Conservation (phyloP, 345 rosid genomes). For the Lumnitzera racemosa region DNA sequence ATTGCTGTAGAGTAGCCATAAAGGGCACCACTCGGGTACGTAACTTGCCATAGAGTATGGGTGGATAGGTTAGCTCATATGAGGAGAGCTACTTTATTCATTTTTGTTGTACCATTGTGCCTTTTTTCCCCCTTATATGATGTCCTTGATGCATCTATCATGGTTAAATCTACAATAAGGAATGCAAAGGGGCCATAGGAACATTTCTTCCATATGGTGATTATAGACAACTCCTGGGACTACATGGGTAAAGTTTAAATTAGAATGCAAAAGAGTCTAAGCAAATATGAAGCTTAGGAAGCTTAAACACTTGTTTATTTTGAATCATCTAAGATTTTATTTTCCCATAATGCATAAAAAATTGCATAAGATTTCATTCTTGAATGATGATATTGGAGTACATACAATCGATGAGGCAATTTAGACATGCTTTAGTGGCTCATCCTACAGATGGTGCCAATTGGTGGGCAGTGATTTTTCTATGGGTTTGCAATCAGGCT, state of each 20-base stretch:
- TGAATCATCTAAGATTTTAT: conserved; percentile 93
- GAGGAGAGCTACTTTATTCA: too few relatives aligned
- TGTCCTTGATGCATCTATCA: conserved; percentile 86
- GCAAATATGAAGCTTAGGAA: conserved; percentile 96
- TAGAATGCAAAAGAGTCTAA: conserved; percentile 84
- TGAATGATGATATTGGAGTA: conserved; percentile 94
- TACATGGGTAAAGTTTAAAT: conserved; percentile 95
- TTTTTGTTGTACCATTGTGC: conserved; percentile 62
- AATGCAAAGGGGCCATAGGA: conserved; percentile 87
- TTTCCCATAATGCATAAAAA: conserved; percentile 92
- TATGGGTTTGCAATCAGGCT: too few relatives aligned
- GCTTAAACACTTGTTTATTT: conserved; percentile 83
- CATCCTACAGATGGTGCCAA: too few relatives aligned
- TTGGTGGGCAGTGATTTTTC: too few relatives aligned
- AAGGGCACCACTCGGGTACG: too few relatives aligned
- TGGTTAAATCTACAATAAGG: conserved; percentile 93
- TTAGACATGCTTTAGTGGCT: too few relatives aligned
- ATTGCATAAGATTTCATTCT: conserved; percentile 76
- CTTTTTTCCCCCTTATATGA: conserved; percentile 64
- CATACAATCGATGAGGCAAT: conserved; percentile 15
- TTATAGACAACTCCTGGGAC: conserved; percentile 97
- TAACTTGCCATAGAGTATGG: too few relatives aligned
- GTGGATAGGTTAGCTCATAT: too few relatives aligned
- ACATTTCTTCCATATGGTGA: conserved; percentile 91
- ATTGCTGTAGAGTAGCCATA: too few relatives aligned